These are phyloP conservation scores for Sutorius eximius DNA, from an alignment of 1,284 basidiomycete genomes.

Conservation along the genomic window DNA sequence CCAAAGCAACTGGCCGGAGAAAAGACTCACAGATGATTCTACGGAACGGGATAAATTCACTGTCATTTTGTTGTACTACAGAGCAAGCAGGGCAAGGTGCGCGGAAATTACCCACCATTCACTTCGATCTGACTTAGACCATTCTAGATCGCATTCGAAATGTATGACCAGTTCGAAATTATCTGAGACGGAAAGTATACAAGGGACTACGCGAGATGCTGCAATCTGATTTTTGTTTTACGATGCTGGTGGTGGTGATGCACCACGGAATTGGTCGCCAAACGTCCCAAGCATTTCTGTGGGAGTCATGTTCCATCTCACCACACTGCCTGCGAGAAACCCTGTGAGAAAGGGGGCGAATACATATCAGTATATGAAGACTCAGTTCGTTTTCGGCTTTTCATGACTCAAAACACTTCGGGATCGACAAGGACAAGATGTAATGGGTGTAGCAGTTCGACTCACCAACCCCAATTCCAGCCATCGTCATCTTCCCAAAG, in stretches of 20 bases:
- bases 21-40: neutral
- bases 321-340: slow-evolving; percentile 31
- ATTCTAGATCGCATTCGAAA: neutral
- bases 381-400: neutral
- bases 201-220: slow-evolving; percentile 3
- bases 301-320: slow-evolving; percentile 35
- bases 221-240: slow-evolving; percentile 1
- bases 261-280: slow-evolving; percentile 10
- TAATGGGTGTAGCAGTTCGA: neutral
- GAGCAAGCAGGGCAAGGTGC: neutral
- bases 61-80: neutral
- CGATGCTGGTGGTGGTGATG: slow-evolving; percentile 1
- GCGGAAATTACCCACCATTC: neutral
- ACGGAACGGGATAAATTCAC: neutral
- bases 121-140: neutral
- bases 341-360: slow-evolving; percentile 9
- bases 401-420: neutral
- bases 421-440: neutral
- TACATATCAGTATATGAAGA: slow-evolving; percentile 10
- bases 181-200: neutral
- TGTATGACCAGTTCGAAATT: neutral
- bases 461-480: slow-evolving; percentile 51
- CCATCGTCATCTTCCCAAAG: slow-evolving; percentile 47
- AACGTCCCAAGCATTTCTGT: slow-evolving; percentile 25
- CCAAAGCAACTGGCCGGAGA: neutral